Evolutionary conservation across 2,329 filamentous ascomycete species (phyloP).

Genomic region (Colletotrichum agaves): DNA sequence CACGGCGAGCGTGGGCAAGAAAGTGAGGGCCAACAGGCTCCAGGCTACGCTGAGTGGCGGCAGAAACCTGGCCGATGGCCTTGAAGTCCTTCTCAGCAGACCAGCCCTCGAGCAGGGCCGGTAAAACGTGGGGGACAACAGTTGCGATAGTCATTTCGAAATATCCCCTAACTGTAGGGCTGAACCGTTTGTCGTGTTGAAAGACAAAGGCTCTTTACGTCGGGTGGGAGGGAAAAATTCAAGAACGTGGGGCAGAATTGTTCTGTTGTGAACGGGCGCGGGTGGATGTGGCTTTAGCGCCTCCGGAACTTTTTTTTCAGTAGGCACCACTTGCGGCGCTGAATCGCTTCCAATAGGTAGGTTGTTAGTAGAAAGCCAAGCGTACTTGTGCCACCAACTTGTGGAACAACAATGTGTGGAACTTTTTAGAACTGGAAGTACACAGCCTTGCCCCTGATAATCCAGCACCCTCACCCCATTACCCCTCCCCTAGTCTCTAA

Average conservation of each 20-base stretch:
- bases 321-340: neutral
- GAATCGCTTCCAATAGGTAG: too few species aligned
- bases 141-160: slow-evolving; percentile 71
- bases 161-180: slow-evolving; percentile 40
- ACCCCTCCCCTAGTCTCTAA: too few species aligned
- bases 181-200: slow-evolving; percentile 8
- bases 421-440: too few species aligned
- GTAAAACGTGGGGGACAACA: slow-evolving; percentile 73
- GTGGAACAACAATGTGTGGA: too few species aligned
- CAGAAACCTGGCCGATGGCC: slow-evolving; percentile 78
- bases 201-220: neutral
- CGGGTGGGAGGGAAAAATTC: slow-evolving; percentile 8
- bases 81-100: slow-evolving; percentile 92
- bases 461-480: too few species aligned
- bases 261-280: neutral
- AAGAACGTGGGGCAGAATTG: slow-evolving; percentile 23
- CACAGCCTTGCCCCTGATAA: too few species aligned
- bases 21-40: slow-evolving; percentile 98
- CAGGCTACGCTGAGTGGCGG: slow-evolving; percentile 84
- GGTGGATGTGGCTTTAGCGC: neutral
- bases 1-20: slow-evolving; percentile 94
- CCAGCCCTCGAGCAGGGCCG: slow-evolving; percentile 83
- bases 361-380: too few species aligned
- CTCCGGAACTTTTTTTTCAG: neutral
- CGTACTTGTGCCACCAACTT: too few species aligned